Base-by-base conservation (phyloP, 257 asterid species). In the Solanum ossicruentum region DNA sequence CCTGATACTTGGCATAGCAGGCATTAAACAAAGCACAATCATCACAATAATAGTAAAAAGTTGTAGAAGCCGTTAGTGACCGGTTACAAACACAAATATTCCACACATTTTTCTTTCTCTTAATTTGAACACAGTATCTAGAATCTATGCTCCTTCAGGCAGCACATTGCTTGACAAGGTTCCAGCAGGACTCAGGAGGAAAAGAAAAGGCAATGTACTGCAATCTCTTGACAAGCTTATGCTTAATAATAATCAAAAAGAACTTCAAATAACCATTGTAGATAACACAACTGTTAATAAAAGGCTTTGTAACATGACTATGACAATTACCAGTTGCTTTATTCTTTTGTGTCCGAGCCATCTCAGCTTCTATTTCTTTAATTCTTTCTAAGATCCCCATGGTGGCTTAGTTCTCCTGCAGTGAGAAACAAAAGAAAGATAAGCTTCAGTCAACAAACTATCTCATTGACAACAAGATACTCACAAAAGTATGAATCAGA, bases 301-400 rank as follows among this genome's bases (percentile, higher is more conserved):
- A 60, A 69, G 78, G 10, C 54, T 5, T 70, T 70, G 54, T 70
- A 39, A 70, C 36, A 60, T 60, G 69, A 60, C 16, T 10, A 21
- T 60, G 69, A 41, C 54, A 70, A 17, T 84, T 72, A 94, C 99
- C 98, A 86, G 99, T 96, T 81, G 98, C 99, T 91, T 96, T 96
- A 89, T 96, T 96, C 89, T 95, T 96, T 93, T 96, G 99, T 21
- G 99, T 96, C 28, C 99, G 97, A 39, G 98, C 99, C 99, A 96
- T 96, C 91, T 96, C 99, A 85, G 94, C 93, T 86, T 96, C 99
- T 79, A 96, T 96, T 85, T 96, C 99, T 78, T 92, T 96, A 66
- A 96, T 96, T 94, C 79, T 96, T 87, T 96, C 99, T 21, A 95
- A 87, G 89, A 96, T 96, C 91, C 99, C 98, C 99, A 96, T 96